phyloP scores from a whole-genome alignment of 108 stramenopile genomes.

The Parmales sp. region DNA sequence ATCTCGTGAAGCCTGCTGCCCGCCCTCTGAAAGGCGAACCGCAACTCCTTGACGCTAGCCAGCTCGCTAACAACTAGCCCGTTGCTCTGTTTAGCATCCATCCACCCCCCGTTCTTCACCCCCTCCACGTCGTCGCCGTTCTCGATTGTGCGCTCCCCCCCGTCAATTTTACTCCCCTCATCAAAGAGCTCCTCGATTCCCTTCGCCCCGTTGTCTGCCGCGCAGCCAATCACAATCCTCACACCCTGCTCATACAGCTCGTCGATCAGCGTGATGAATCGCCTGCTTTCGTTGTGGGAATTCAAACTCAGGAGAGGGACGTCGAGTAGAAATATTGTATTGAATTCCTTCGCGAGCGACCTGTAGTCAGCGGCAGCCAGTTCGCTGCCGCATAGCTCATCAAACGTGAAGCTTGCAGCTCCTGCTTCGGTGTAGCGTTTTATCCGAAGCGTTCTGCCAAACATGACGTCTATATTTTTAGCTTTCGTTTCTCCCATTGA shows the following conservation, averaged over 20 bases:
- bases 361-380: slow-evolving; percentile 83
- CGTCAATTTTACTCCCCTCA: not conserved
- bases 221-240: slow-evolving; percentile 22
- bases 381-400: slow-evolving; percentile 76
- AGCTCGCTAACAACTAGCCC: slow-evolving; percentile 50
- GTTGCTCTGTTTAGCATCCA: slow-evolving; percentile 40
- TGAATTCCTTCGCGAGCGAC: slow-evolving; percentile 73
- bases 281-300: slow-evolving; percentile 65
- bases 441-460: not conserved
- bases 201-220: not conserved
- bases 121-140: not conserved
- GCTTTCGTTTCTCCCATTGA: not conserved
- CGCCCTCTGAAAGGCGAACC: slow-evolving; percentile 69
- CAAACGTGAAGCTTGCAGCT: slow-evolving; percentile 62
- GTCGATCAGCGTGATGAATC: slow-evolving; percentile 95
- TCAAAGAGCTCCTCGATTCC: slow-evolving; percentile 14
- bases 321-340: slow-evolving; percentile 59
- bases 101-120: slow-evolving; percentile 16
- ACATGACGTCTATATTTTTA: not conserved
- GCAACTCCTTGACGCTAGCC: slow-evolving; percentile 70
- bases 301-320: slow-evolving; percentile 66
- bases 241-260: slow-evolving; percentile 79
- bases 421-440: not conserved
- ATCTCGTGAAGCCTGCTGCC: slow-evolving; percentile 73
- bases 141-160: not conserved